These are phyloP conservation scores for Phytophthora crassamura DNA, from an alignment of 352 stramenopile species.

Conservation along the genomic window DNA sequence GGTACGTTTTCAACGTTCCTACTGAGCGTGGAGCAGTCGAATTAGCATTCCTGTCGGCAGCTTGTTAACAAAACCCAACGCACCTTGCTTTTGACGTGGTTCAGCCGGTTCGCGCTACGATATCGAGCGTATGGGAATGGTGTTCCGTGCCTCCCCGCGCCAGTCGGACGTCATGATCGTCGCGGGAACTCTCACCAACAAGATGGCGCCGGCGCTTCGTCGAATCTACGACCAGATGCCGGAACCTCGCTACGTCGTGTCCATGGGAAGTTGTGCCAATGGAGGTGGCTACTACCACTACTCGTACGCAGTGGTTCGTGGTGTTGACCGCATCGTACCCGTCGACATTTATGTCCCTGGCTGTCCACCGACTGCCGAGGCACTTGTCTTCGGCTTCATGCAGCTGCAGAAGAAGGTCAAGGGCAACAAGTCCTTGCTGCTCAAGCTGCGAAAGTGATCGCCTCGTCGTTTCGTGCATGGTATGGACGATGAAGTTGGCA, in stretches of 20 bases:
- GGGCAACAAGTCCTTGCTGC: constrained; percentile 12
- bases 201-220: constrained; percentile 98
- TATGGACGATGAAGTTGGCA: no score
- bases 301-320: constrained; percentile 97
- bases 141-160: constrained; percentile 94
- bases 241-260: constrained; percentile 97
- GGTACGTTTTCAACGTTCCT: constrained; percentile 60
- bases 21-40: no score
- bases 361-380: constrained; percentile 71
- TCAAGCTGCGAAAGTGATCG: no score
- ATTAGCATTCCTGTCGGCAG: no score
- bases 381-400: constrained; percentile 20
- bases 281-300: constrained; percentile 92
- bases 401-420: constrained; percentile 30
- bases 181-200: constrained; percentile 98
- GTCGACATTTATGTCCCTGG: constrained; percentile 99
- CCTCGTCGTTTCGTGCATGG: no score
- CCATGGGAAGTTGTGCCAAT: constrained; percentile 98
- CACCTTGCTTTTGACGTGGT: constrained; percentile 24
- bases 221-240: constrained; percentile 99
- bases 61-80: no score
- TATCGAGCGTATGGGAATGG: constrained; percentile 98
- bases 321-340: constrained; percentile 96
- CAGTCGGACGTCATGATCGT: constrained; percentile 99
- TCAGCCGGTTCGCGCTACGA: constrained; percentile 90